Evolutionary conservation across 768 basidiomycete species (phyloP), one percentile per base, ranked within the genome.

Genomic region (Russula sp.): DNA sequence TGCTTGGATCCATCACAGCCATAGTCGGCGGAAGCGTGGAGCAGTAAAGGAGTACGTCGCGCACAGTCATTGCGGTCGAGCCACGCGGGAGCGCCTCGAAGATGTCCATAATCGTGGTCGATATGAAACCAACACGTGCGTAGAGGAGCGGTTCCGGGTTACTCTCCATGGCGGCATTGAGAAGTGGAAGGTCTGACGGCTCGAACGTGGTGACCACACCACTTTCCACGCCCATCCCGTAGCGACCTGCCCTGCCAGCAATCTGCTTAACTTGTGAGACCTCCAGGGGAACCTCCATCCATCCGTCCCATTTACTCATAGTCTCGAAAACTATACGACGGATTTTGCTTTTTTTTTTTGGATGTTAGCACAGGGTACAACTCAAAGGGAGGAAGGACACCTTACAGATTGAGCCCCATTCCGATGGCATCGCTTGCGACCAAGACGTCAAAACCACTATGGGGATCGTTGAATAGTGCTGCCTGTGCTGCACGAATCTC

Each of bases 401-500:
- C 10, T 50, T 73, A 98, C 97, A 99, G 76, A 72, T 99, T 98
- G 24, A 99, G 80, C 0, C 97, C 97, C 94, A 99, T 95, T 2
- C 97, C 94, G 55, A 98, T 88, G 0, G 94, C 94, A 71, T 99
- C 97, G 69, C 91, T 94, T 1, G 92, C 96, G 20, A 98, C 84
- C 48, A 99, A 80, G 2, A 98, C 87, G 69, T 96, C 90, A 70
- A 90, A 91, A 1, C 85, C 87, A n/a, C 88, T 91, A 48, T 83
- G 72, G 0, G 85, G 85, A 64, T 92, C 84, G 70, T 99, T 98
- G 81, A 98, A 98, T 38, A 93, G 80, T 11, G 85, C 84, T 1
- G 97, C 97, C 73, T 98, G 96, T 71, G 94, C 90, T 64, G 87
- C 92, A 38, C 94, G 80, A 58, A 93, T 84, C 73, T 98, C 95